Evolutionary conservation across 352 stramenopile genomes (phyloP).

Genomic region (Phytophthora megakarya): DNA sequence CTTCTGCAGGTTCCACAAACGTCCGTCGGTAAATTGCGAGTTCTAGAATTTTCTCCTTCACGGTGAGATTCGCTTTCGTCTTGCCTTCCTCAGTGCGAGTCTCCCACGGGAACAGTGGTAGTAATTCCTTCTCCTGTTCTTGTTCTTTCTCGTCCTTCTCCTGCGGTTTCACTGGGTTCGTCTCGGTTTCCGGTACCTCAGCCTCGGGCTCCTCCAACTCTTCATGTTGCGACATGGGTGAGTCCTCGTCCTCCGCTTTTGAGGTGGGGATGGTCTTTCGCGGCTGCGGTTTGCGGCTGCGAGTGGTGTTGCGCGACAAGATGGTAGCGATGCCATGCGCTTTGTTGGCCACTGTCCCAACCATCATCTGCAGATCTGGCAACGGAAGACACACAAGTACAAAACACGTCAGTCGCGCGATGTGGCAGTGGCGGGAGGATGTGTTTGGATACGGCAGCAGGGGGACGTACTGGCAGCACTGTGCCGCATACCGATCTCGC

Average conservation of each 20-base stretch:
- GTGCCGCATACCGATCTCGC: conserved; percentile 47
- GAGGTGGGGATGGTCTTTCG: conserved; percentile 33
- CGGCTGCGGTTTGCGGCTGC: conserved; percentile 16
- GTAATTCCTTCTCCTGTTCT: conserved; percentile 19
- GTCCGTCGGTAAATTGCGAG: conserved; percentile 69
- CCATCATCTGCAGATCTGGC: conserved; percentile 43
- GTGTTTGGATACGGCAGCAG: conserved; percentile 2
- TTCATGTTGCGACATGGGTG: conserved; percentile 33
- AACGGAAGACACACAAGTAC: conserved; percentile 9
- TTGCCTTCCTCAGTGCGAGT: conserved; percentile 38
- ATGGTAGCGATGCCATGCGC: conserved; percentile 35
- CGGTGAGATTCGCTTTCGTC: conserved; percentile 39
- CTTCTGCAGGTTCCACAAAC: conserved; percentile 58
- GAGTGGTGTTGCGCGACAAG: conserved; percentile 28
- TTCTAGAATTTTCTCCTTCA: conserved; percentile 62
- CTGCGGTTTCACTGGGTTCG: conserved; percentile 9
- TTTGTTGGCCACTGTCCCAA: conserved; percentile 37
- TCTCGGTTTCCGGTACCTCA: conserved; percentile 23
- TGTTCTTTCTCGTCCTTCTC: conserved; percentile 9
- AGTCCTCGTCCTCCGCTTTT: conserved; percentile 33
- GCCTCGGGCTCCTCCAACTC: conserved; percentile 27
- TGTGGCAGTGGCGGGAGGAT: conserved; percentile 23
- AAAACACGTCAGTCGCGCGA: conserved; percentile 25
- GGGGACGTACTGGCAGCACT: conserved; percentile 38
- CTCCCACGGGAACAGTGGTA: conserved; percentile 57